Base-by-base conservation (phyloP, 768 basidiomycete genomes). In the Cantharellus cinnabarinus region DNA sequence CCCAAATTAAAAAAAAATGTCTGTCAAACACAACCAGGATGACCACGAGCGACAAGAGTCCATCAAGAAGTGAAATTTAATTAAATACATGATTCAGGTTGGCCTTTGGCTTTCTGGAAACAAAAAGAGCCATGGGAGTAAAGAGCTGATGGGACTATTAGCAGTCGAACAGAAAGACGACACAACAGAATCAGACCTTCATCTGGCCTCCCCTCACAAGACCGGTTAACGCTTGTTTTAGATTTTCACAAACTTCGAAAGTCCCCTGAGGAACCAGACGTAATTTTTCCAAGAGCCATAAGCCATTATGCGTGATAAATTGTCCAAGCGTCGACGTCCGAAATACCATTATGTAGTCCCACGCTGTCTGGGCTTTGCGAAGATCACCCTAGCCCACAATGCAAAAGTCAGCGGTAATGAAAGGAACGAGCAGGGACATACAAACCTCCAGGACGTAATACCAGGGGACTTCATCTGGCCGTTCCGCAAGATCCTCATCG, bases 401-500 rank as follows among this genome's bases (percentile, higher is more conserved):
- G 10, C 58, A 48, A 48, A 48, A 10, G 29, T 48, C 44, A 48
- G 44, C 44, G 10, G 44, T 10, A 29, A 48, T 10, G 29, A 29
- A 48, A 48, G 44, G 10, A 29, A 29, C 44, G 44, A 48, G 10
- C 10, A 29, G 10, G 44, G 44, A 48, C 44, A 48, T 48, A 48
- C 44, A 29, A 10, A 48, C 94, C 70, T 95, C 91, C 37, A 98
- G 77, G 0, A 93, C 91, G 71, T 97, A 98, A 71, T 93, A 99
- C 95, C 95, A 99, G 0, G 83, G 80, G 42, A 89, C 71, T 5
- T 70, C 69, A 64, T 88, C 89, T 0, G 76, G 73, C 50, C 91
- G 84, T 38, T 84, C 85, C 3, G 94, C 94, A 48, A 99, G 76
- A 68, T 99, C 94, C 66, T 99, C 94, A 67, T 94, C 89, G 67